Evolutionary conservation across 2,329 filamentous ascomycete species (phyloP).

Genomic region (Aspergillus tubingensis): DNA sequence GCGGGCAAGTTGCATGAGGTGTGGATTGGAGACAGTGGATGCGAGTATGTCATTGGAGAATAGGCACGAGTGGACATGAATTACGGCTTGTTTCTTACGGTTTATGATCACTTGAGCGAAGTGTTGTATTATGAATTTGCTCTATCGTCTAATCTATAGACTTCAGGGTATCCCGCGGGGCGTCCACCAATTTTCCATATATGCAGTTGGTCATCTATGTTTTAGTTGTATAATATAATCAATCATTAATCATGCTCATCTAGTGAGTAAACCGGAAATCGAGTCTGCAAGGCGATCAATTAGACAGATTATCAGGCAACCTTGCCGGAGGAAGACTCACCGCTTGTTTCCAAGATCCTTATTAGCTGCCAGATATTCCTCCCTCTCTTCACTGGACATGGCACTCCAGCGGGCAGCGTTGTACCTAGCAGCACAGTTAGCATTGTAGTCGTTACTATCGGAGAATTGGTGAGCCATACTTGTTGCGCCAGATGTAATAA

Average conservation of each 20-base stretch:
- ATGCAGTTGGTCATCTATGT: background rate
- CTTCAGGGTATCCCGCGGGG: background rate
- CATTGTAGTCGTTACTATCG: background rate
- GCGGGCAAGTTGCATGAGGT: slow-evolving; percentile 60
- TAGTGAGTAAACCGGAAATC: slow-evolving; percentile 43
- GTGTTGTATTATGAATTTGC: background rate
- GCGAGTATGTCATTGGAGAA: slow-evolving; percentile 64
- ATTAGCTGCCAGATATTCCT: slow-evolving; percentile 42
- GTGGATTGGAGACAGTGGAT: slow-evolving; percentile 61
- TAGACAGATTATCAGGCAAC: background rate
- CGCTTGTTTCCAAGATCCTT: slow-evolving; percentile 49
- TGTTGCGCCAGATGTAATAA: slow-evolving; percentile 46
- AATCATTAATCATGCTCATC: background rate
- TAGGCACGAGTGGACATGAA: slow-evolving; percentile 24
- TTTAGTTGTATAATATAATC: background rate
- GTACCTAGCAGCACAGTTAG: slow-evolving; percentile 25
- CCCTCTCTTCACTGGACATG: slow-evolving; percentile 43
- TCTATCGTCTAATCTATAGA: background rate
- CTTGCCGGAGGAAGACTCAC: slow-evolving; percentile 15
- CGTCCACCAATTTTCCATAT: background rate
- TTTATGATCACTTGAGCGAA: background rate
- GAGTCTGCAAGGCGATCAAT: slow-evolving; percentile 26
- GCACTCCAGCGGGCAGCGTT: slow-evolving; percentile 42
- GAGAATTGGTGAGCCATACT: slow-evolving; percentile 28
- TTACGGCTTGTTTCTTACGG: background rate